Base-by-base conservation (phyloP, 2,329 filamentous ascomycete genomes). In the Conoideocrella luteorostrata region DNA sequence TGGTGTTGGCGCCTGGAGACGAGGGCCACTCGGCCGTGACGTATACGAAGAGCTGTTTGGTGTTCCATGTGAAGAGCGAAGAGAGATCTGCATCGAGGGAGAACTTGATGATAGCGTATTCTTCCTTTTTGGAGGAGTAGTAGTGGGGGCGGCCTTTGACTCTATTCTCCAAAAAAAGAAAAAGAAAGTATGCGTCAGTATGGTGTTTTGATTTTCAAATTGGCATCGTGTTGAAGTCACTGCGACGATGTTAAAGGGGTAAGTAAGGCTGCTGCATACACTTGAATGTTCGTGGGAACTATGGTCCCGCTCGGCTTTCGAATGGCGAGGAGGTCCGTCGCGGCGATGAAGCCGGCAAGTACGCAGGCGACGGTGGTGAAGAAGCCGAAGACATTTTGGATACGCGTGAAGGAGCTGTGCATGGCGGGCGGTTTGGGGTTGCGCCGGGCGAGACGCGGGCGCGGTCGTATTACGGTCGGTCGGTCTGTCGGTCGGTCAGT, bases 1-100 rank as follows among this genome's bases (percentile, higher is more conserved):
- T 70, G 45, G 56, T 61, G 52, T 67, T 68, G 45, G 53, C 52
- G 41, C 50, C 53, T 39, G 58, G 58, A 39, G 60, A 46, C 34
- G 58, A 55, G 21, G 74, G 70, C 80, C 80, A 84, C 56, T 82
- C 83, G 43, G 91, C 91, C 44, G 88, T 91, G 47, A 98, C 82
- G 71, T 95, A 98, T 64, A 96, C 82, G 69, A 97, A 98, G 58
- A 98, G 71, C 69, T 97, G 88, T 67, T 98, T 98, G 17, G 94
- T 98, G 75, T 98, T 98, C 93, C 91, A 98, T 60, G 87, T 95
- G 77, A 97, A 97, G 56, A 98, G 86, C 34, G 84, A 84, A 48
- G 82, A 85, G 48, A 98, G 78, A 69, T 98, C 91, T 42, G 90
- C 86, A 59, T 95, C 86, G 47, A 98, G 77, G 58, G 90, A 87